Conservation (phyloP, 306 rosid genomes). For the Purshia tridentata region DNA sequence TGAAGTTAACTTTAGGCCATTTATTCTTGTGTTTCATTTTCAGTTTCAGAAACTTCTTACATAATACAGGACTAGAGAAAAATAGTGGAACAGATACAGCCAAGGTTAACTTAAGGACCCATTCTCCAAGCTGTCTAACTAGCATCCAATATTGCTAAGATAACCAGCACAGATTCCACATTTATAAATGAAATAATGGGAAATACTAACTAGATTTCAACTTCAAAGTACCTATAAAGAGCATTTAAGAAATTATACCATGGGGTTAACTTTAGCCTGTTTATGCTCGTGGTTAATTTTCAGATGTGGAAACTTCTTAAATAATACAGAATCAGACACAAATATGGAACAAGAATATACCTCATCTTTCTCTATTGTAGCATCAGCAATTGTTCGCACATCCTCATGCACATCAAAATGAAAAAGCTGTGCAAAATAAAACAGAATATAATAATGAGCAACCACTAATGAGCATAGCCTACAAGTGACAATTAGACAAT, state of each 20-base stretch:
- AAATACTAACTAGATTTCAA: not conserved
- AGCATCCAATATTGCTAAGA: not conserved
- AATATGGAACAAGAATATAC: conserved; percentile 35
- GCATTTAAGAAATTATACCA: not conserved
- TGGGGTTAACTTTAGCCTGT: not conserved
- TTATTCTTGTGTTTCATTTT: not conserved
- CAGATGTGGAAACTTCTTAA: not conserved
- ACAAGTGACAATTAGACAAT: not conserved
- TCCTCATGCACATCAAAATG: conserved; percentile 98
- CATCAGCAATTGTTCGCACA: conserved; percentile 93
- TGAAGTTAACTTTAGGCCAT: not conserved
- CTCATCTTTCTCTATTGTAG: conserved; percentile 96
- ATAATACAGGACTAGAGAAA: not conserved
- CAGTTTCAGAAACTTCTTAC: not conserved
- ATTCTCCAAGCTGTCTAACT: not conserved
- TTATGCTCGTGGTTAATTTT: not conserved
- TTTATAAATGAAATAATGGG: not conserved
- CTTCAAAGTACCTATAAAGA: not conserved
- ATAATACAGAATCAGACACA: not conserved
- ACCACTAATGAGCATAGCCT: conserved; percentile 14
- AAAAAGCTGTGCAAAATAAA: conserved; percentile 58
- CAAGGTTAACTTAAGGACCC: not conserved
- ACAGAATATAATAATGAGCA: conserved; percentile 15
- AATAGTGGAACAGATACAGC: not conserved
- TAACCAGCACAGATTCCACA: not conserved